phyloP scores from a whole-genome alignment of 2,329 filamentous ascomycete species.

The Verticillium albo-atrum region DNA sequence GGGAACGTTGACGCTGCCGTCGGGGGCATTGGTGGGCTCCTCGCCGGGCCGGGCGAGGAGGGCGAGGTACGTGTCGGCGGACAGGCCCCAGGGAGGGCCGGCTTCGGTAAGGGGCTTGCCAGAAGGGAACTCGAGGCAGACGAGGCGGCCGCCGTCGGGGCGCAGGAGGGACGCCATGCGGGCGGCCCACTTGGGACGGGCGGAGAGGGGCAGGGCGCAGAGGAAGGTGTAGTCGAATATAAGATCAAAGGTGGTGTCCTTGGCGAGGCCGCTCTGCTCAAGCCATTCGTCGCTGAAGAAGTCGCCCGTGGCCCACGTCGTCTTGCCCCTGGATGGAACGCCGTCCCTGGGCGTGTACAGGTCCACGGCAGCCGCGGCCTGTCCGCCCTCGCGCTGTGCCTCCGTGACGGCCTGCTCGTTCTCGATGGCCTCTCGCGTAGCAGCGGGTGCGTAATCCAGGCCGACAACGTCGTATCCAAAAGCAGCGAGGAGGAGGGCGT shows the following conservation, averaged over 20 bases:
- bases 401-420: conserved; percentile 26
- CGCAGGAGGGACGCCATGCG: conserved; percentile 46
- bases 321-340: conserved; percentile 39
- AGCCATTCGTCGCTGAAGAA: conserved; percentile 63
- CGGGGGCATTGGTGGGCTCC: conserved; percentile 22
- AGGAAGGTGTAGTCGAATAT: conserved; percentile 66
- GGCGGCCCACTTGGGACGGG: conserved; percentile 49
- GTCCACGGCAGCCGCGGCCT: conserved; percentile 34
- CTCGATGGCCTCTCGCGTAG: conserved; percentile 39
- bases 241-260: conserved; percentile 55
- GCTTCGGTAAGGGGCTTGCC: conserved; percentile 59
- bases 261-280: conserved; percentile 31
- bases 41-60: conserved; percentile 68
- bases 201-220: conserved; percentile 52
- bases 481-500: conserved; percentile 69
- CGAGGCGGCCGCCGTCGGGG: conserved; percentile 40
- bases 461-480: conserved; percentile 76
- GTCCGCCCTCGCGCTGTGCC: conserved; percentile 30
- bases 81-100: conserved; percentile 71
- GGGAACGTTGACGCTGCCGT: conserved; percentile 24
- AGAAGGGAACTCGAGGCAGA: conserved; percentile 75
- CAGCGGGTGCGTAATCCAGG: conserved; percentile 58
- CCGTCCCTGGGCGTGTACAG: conserved; percentile 36
- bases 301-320: conserved; percentile 57
- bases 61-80: conserved; percentile 65